These are phyloP conservation scores for Phytophthora foliorum DNA, from an alignment of 352 stramenopile genomes.

Conservation along the genomic window DNA sequence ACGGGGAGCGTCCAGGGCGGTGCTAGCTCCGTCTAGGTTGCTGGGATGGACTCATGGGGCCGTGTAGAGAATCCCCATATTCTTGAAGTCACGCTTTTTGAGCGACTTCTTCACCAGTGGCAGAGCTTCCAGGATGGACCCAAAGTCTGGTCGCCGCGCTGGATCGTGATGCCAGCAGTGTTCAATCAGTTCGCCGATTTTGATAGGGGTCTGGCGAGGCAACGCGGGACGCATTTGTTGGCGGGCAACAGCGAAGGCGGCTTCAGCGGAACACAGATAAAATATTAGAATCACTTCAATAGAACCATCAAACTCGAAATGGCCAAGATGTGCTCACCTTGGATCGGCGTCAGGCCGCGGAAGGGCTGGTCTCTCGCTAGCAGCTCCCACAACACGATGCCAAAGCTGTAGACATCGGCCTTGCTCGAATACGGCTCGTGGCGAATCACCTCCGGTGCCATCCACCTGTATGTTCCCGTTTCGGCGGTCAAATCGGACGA, in stretches of 20 bases:
- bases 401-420: slow-evolving; percentile 96
- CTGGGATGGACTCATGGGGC: slow-evolving; percentile 21
- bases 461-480: slow-evolving; percentile 94
- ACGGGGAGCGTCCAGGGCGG: not conserved
- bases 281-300: not conserved
- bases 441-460: slow-evolving; percentile 96
- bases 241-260: slow-evolving; percentile 86
- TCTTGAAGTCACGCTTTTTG: slow-evolving; percentile 91
- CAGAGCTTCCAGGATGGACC: slow-evolving; percentile 78
- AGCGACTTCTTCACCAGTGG: slow-evolving; percentile 83
- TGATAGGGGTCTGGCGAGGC: slow-evolving; percentile 83
- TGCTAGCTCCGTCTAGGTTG: slow-evolving; percentile 27
- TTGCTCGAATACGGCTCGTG: slow-evolving; percentile 95
- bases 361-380: slow-evolving; percentile 89
- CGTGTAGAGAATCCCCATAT: slow-evolving; percentile 73
- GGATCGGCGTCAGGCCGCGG: slow-evolving; percentile 83
- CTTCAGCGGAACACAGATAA: slow-evolving; percentile 36
- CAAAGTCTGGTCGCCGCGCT: slow-evolving; percentile 77
- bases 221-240: slow-evolving; percentile 88
- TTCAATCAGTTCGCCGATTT: slow-evolving; percentile 85
- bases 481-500: slow-evolving; percentile 87
- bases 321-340: slow-evolving; percentile 55
- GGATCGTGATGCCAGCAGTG: slow-evolving; percentile 90
- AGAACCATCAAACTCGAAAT: not conserved
- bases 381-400: slow-evolving; percentile 89